Evolutionary conservation across 768 basidiomycete species (phyloP).

Genomic region (Mycena epipterygia): DNA sequence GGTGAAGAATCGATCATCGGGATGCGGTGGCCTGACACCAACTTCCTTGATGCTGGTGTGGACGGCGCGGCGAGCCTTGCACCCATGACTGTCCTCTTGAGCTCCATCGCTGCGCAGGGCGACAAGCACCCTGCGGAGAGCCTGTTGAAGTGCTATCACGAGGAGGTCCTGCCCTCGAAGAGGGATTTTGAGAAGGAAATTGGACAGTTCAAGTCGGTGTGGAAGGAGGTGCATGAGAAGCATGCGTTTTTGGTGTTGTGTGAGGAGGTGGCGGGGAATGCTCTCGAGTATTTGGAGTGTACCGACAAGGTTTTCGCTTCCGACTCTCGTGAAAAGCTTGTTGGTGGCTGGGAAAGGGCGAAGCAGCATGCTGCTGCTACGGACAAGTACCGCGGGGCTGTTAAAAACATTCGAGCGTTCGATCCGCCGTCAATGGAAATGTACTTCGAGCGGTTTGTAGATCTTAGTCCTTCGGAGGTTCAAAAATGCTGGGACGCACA

Average conservation of each 20-base stretch:
- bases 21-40: slow-evolving; percentile 1
- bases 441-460: background rate
- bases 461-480: background rate
- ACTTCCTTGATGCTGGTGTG: background rate
- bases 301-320: background rate
- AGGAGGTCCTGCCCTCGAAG: background rate
- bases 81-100: background rate
- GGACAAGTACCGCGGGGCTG: background rate
- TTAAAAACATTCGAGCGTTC: background rate
- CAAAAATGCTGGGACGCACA: background rate
- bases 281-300: background rate
- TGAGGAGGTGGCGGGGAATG: background rate
- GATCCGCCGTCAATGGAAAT: background rate
- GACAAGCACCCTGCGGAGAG: background rate
- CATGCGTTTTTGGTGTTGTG: slow-evolving; percentile 3
- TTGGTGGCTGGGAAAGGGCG: background rate
- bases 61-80: background rate
- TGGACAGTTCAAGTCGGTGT: background rate
- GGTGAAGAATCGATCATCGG: background rate
- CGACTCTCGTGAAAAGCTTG: background rate
- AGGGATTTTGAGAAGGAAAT: background rate
- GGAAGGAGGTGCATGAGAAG: slow-evolving; percentile 1
- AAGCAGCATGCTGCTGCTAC: background rate
- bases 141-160: background rate
- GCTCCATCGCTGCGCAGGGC: background rate